Base-by-base conservation (phyloP, 73 alveolate species). In the Paramecium bursaria region DNA sequence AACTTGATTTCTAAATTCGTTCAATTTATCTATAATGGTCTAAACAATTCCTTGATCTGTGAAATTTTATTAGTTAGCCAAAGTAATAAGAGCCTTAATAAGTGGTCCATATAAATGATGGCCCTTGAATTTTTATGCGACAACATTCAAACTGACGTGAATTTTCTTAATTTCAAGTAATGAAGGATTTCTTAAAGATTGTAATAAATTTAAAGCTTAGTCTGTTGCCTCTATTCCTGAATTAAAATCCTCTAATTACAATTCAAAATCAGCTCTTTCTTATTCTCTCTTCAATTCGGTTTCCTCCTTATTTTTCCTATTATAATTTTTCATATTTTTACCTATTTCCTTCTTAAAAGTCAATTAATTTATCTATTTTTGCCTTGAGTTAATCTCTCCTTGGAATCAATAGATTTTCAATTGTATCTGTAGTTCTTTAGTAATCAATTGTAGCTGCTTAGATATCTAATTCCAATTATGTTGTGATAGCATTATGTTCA, bases 11-110 rank as follows among this genome's bases (percentile, higher is more conserved):
- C 82, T 67, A 42, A 67, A 67, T 67, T 67, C 82, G 44, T 67
- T 67, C 25, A 67, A 67, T 67, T 67, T 67, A 19, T 67, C 60
- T 14, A 67, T 6, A 11, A 67, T 67, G 4, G 27, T 35, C 44
- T 47, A 35, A 31, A 67, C 53, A 17, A 67, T 42, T 21, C 44
- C 55, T 67, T 67, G 44, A 35, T 42, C 35, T 14, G 82, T 39
- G 82, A 67, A 67, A 67, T 67, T 67, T 42, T 67, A 19, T 67
- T 67, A 53, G 44, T 67, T 67, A 19, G 82, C 82, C 9, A 67
- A 19, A 25, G 26, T 19, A 67, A 67, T 67, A 21, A 67, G 44
- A 14, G 82, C 82, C 13, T 67, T 67, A 15, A 67, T 67, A 19
- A 67, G 44, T 0, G 82, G 82, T 14, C 47, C 82, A 33, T 67